Conservation (phyloP, 2,329 filamentous ascomycete genomes). For the Didymella sp. region DNA sequence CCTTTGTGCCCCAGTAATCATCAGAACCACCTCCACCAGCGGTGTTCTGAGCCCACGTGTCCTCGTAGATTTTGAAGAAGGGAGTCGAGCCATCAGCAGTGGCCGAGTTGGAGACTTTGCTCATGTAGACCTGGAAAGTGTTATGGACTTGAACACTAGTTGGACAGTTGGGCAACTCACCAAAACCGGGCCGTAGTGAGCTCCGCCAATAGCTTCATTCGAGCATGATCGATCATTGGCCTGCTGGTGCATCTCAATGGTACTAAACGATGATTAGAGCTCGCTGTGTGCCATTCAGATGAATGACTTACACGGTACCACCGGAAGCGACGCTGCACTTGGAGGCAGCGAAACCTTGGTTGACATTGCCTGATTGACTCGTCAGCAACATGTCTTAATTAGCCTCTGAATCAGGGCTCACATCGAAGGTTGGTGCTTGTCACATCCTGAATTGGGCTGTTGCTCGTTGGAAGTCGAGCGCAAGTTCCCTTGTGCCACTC, state of each 20-base stretch:
- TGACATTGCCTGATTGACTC: conserved; percentile 29
- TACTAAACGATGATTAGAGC: conserved; percentile 24
- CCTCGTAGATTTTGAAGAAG: conserved; percentile 67
- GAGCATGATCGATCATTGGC: conserved; percentile 61
- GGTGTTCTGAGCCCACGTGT: conserved; percentile 57
- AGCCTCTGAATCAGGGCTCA: background rate
- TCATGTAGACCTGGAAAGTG: conserved; percentile 47
- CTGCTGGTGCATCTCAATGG: conserved; percentile 57
- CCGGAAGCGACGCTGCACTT: conserved; percentile 59
- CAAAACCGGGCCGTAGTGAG: conserved; percentile 59
- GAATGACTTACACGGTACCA: conserved; percentile 36
- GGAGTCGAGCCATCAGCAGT: conserved; percentile 58
- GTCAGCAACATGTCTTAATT: background rate
- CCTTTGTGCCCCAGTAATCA: conserved; percentile 59
- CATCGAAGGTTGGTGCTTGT: conserved; percentile 62
- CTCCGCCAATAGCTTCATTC: conserved; percentile 45
- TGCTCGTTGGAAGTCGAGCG: conserved; percentile 46
- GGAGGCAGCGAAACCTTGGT: conserved; percentile 42
- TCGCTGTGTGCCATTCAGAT: too few relatives aligned
- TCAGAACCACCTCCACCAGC: conserved; percentile 50
- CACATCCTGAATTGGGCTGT: conserved; percentile 55
- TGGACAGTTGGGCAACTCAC: conserved; percentile 36
- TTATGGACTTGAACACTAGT: background rate
- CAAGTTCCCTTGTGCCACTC: conserved; percentile 27
- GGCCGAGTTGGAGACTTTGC: conserved; percentile 55